Evolutionary conservation across 2,329 filamentous ascomycete species (phyloP), one percentile per base, ranked within the genome.

Genomic region (Aspergillus niger): DNA sequence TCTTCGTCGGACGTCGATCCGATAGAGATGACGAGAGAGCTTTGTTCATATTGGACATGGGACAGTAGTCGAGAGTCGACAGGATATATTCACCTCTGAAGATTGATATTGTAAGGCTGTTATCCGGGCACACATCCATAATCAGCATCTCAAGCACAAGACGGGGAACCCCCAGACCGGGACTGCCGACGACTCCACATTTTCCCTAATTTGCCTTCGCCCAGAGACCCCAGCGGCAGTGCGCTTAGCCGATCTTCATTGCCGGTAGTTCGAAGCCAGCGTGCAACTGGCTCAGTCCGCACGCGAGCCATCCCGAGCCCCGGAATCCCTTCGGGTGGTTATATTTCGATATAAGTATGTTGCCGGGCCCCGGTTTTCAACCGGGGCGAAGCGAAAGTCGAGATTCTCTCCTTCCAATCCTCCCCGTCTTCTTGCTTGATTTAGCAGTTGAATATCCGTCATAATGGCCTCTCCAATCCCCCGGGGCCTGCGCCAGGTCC

Each of bases 401-500:
- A 44, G 38, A 48, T 11, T 15, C 24, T 11, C 20, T 26, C 36
- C 26, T 26, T 24, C 17, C 20, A 38, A n/a, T 22, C 43, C 26
- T 47, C 24, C 49, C 50, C 36, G 11, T 20, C 32, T 20, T 20
- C 20, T 41, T 22, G 32, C 11, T 36, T 13, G 32, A 36, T 36
- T 36, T 11, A 36, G 32, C 11, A 36, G 32, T 15, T 24, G 11
- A 24, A 55, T 17, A 13, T 24, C 26, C 39, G 17, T 54, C 65
- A 76, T 59, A 6, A 85, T 84, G 81, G 75, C 80, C 48, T 77
- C 71, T 59, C 72, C 74, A 55, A 72, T 86, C 53, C 83, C 84
- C 26, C 86, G 85, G 72, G 91, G 91, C 71, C 82, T 94, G 64
- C 86, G 88, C 67, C 85, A 89, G 71, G 87, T 97, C 68, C 87